Evolutionary conservation across 1,284 basidiomycete genomes (phyloP).

Genomic region (Heliocybe sulcata): DNA sequence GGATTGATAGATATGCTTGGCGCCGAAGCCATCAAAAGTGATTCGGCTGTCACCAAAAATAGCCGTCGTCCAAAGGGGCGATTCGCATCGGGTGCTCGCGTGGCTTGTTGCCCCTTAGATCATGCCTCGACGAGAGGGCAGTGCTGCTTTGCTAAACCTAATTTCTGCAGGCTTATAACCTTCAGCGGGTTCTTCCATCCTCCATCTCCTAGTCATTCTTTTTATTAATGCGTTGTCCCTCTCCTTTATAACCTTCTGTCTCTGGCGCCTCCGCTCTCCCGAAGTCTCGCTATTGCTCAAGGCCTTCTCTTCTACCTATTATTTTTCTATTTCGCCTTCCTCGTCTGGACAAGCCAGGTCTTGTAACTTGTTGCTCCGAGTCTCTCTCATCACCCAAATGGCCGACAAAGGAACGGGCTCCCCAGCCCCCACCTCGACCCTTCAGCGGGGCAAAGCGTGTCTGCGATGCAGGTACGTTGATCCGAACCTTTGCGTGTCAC

Average conservation of each 20-base stretch:
- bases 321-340: not conserved
- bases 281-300: not conserved
- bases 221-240: not conserved
- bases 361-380: not conserved
- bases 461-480: conserved; percentile 47
- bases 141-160: not conserved
- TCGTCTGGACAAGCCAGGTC: not conserved
- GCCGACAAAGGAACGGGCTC: not conserved
- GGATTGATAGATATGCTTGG: not conserved
- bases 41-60: not conserved
- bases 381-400: not conserved
- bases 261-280: not conserved
- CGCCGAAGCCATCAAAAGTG: not conserved
- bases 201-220: not conserved
- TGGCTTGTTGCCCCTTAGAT: not conserved
- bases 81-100: not conserved
- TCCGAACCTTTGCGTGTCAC: not conserved
- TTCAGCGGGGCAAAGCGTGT: conserved; percentile 41
- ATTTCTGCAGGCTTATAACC: not conserved
- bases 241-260: not conserved
- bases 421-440: not conserved
- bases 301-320: not conserved
- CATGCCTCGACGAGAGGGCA: not conserved
- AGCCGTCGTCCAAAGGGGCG: not conserved
- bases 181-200: not conserved